Evolutionary conservation across 192 early-diverging fungal species (phyloP), one percentile per base, ranked within the genome.

Genomic region (Coemansia sp.): DNA sequence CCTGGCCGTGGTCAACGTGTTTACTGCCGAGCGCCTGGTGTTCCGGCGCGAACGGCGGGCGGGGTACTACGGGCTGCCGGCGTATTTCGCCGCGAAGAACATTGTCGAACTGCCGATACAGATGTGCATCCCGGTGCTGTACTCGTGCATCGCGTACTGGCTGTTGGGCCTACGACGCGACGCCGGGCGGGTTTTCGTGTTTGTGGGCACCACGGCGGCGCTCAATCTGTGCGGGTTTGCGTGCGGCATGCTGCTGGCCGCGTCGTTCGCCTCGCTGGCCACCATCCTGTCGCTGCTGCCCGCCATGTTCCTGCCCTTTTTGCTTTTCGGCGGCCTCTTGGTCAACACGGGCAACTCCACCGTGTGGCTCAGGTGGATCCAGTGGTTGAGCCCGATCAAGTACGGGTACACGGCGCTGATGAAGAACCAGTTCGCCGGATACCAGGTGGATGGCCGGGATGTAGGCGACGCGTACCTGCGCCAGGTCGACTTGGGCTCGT

Each of bases 331-430:
- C 25, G 85, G 85, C 8, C 80, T 87, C 42, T 71, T 87, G 25
- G 81, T 87, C 47, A 87, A 87, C 57, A 70, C 70, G 5, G 75
- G 67, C n/a, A 78, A 73, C 38, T 82, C 83, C 14, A 80, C 85
- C 0, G 79, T 63, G 1, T 86, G 71, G 69, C 52, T 86, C 39
- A 64, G 70, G 18, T 84, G 78, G 81, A 44, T 75, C 37, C 71
- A 82, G 54, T 80, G 73, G 73, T 42, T 66, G 30, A 70, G 72
- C 18, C 85, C 85, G 17, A 75, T 84, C 64, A 86, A 86, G 57
- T 86, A 84, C 59, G 71, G 73, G 6, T 86, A 81, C 56, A 66
- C 80, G 43, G 71, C 74, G 12, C 62, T 71, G 53, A 67, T 78
- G 39, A 62, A 67, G 27, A 82, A 76, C 67, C 80, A 85, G 65